Evolutionary conservation across 1,284 basidiomycete genomes (phyloP), one percentile per base, ranked within the genome.

Genomic region (Uromyces viciae-fabae): DNA sequence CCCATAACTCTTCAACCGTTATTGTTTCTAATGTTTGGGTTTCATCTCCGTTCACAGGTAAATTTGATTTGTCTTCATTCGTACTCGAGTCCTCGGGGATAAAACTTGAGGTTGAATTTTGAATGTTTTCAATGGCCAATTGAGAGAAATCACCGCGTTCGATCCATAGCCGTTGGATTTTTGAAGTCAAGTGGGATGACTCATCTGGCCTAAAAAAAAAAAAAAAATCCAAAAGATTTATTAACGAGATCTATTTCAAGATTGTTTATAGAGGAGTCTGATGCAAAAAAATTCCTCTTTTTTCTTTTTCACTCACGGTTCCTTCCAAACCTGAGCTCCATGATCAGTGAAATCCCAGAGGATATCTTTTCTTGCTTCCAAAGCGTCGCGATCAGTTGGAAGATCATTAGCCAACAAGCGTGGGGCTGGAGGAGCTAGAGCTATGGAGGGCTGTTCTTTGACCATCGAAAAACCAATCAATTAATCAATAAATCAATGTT

Each of bases 71-170:
- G 17, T 15, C 17, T 14, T 42, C 7, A 8, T 42, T 74, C 2
- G 72, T 15, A 7, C 62, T 42, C n/a, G 43, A 58, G 33, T 22
- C 9, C n/a, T 73, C 69, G 40, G 43, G 9, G 1, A 25, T 7
- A 14, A 19, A 28, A 33, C 28, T 69, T 28, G 15, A 3, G 36
- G 25, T 71, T 33, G 68, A 33, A n/a, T 78, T 78, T 42, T 80
- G 56, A 3, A 80, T 80, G 9, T 28, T 71, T 40, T 80, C 69
- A 31, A 80, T 71, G 14, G 78, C 73, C 43, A 80, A 68, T 62
- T 80, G 68, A 42, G 78, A 80, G 31, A 73, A 80, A 49, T 80
- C 78, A 15, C 78, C 78, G 9, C 78, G 78, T 43, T 80, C 78
- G 49, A 60, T 28, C 78, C 78, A 80, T 11, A 80, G 52, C 4